A percentile compares a stretch with the other conserved stretches of the same genome.
Evolutionary conservation across 306 rosid genomes (phyloP).

Genomic region (Gastrolobium bilobum): DNA sequence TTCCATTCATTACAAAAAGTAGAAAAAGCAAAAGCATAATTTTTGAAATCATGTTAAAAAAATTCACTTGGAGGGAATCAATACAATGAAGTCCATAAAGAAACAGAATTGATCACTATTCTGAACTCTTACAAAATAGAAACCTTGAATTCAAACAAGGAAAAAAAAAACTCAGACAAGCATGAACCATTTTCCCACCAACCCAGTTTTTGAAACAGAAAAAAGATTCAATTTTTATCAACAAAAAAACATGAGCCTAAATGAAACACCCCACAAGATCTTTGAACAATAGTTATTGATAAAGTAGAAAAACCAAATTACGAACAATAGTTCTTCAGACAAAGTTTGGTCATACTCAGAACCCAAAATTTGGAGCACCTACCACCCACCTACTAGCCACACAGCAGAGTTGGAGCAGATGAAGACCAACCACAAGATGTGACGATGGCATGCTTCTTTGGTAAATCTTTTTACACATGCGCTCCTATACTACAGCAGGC

Average conservation of each 20-base stretch:
- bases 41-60: slow-evolving; percentile 37
- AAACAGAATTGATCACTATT: slow-evolving; percentile 35
- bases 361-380: too few species aligned
- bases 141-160: background rate
- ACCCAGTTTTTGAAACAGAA: slow-evolving; percentile 45
- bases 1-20: slow-evolving; percentile 46
- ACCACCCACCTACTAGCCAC: too few species aligned
- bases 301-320: too few species aligned
- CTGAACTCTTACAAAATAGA: slow-evolving; percentile 29
- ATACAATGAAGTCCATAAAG: background rate
- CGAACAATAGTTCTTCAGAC: too few species aligned
- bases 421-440: too few species aligned
- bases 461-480: too few species aligned
- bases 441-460: too few species aligned
- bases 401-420: too few species aligned
- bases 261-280: slow-evolving; percentile 18
- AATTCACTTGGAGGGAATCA: slow-evolving; percentile 42
- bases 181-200: slow-evolving; percentile 32
- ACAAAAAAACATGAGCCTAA: slow-evolving; percentile 9
- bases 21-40: slow-evolving; percentile 39
- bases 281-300: too few species aligned
- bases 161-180: slow-evolving; percentile 11
- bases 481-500: too few species aligned
- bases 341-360: too few species aligned
- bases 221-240: slow-evolving; percentile 46